A percentile compares a stretch with the other conserved stretches of the same genome.
Evolutionary conservation across 495 filamentous ascomycete genomes (phyloP).

Genomic region (Aspergillus egyptiacus): DNA sequence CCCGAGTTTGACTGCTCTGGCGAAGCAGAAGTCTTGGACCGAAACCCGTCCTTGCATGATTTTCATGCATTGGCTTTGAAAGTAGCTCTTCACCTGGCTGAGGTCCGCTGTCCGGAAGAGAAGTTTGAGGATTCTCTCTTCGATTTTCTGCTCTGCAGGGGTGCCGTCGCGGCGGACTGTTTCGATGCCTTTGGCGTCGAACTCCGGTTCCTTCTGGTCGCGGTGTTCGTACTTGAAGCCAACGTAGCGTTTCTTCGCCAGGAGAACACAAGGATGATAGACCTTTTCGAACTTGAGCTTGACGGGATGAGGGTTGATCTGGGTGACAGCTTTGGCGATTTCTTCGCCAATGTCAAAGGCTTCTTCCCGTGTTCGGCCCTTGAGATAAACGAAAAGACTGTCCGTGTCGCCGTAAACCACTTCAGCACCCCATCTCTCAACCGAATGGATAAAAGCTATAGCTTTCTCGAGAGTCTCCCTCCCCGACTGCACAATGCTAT

Average conservation of each 20-base stretch:
- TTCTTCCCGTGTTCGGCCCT: constrained; percentile 76
- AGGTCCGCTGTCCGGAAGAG: constrained; percentile 87
- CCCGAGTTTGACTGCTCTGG: constrained; percentile 83
- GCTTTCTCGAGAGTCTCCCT: constrained; percentile 92
- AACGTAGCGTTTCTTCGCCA: constrained; percentile 97
- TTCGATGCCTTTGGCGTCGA: constrained; percentile 97
- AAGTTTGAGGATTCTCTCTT: constrained; percentile 86
- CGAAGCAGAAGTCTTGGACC: constrained; percentile 94
- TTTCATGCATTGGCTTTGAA: constrained; percentile 83
- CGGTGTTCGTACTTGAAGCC: constrained; percentile 92
- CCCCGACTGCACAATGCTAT: constrained; percentile 94
- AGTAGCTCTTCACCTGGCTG: constrained; percentile 84
- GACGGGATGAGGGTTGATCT: constrained; percentile 84
- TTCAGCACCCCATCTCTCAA: constrained; percentile 83
- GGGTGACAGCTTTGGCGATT: constrained; percentile 82
- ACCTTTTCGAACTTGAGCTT: constrained; percentile 99
- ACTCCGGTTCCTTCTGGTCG: constrained; percentile 74
- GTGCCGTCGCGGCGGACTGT: constrained; percentile 93
- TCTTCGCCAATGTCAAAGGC: constrained; percentile 91
- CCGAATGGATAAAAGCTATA: constrained; percentile 85
- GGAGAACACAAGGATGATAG: constrained; percentile 86
- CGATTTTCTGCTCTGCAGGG: constrained; percentile 93
- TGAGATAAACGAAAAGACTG: constrained; percentile 88
- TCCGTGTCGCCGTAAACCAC: constrained; percentile 98
- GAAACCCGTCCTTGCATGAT: constrained; percentile 87